Evolutionary conservation across 148 eudicot genomes (phyloP).

Genomic region (Fagopyrum tataricum): DNA sequence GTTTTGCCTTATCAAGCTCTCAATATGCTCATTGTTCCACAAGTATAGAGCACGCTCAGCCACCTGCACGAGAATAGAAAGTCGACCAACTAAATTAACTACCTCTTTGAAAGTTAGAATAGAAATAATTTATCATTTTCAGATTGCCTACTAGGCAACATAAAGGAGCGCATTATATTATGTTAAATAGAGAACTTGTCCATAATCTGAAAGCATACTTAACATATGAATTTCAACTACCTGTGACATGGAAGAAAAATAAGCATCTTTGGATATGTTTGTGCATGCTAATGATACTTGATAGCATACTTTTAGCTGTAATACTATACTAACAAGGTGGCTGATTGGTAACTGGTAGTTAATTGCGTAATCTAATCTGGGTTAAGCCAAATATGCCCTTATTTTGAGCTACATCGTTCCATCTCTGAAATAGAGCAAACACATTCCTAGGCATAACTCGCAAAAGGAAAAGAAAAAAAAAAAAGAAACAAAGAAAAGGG

Average conservation of each 20-base stretch:
- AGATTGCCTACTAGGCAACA: background rate
- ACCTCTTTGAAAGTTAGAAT: background rate
- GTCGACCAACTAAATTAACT: background rate
- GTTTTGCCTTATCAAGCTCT: constrained; percentile 38
- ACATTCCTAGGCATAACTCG: background rate
- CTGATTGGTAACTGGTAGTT: too few species aligned
- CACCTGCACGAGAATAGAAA: constrained; percentile 20
- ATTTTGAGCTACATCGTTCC: background rate
- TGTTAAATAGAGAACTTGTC: background rate
- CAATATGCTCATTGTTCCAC: constrained; percentile 45
- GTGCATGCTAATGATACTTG: background rate
- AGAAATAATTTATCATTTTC: background rate
- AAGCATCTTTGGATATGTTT: background rate
- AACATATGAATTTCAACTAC: background rate
- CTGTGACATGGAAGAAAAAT: background rate
- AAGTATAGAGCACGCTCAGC: constrained; percentile 42
- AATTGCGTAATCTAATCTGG: background rate
- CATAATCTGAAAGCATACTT: background rate
- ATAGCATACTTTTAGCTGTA: background rate
- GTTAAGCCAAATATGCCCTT: background rate
- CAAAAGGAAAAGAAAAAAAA: background rate
- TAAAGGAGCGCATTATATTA: background rate
- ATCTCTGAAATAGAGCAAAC: background rate
- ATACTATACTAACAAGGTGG: background rate
- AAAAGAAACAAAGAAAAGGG: background rate